A percentile compares a stretch with the other conserved stretches of the same genome.
phyloP scores from a whole-genome alignment of 106 monocot species.

The Apostasia shenzhenica region DNA sequence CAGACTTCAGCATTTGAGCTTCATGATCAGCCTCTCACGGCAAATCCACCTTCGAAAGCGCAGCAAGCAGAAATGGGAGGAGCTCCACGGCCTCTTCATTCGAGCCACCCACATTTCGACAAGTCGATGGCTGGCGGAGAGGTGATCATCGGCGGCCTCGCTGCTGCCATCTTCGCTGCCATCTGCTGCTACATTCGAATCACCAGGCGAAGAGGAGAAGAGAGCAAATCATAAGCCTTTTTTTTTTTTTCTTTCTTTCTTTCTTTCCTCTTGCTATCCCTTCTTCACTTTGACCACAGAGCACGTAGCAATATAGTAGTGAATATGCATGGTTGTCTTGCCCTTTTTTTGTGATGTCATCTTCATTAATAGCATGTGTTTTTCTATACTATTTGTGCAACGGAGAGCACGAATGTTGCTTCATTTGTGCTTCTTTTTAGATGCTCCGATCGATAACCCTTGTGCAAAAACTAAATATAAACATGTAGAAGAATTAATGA shows the following conservation, averaged over 20 bases:
- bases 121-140: slow-evolving; percentile 41
- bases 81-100: slow-evolving; percentile 11
- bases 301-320: no score
- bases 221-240: slow-evolving; percentile 2
- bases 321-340: no score
- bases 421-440: no score
- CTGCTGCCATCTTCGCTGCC: slow-evolving; percentile 29
- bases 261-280: no score
- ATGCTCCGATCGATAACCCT: no score
- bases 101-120: slow-evolving; percentile 21
- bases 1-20: slow-evolving; percentile 7
- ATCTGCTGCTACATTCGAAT: slow-evolving; percentile 47
- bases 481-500: no score
- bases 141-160: slow-evolving; percentile 36
- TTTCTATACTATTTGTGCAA: no score
- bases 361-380: no score
- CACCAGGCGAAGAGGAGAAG: slow-evolving; percentile 26
- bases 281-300: no score
- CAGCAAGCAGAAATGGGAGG: slow-evolving; percentile 6
- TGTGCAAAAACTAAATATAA: no score
- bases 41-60: slow-evolving; percentile 14
- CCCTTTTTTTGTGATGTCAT: no score
- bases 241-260: not conserved
- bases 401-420: no score
- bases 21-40: not conserved